phyloP scores from a whole-genome alignment of 176 grass and related monocot genomes.

The Puya raimondii region DNA sequence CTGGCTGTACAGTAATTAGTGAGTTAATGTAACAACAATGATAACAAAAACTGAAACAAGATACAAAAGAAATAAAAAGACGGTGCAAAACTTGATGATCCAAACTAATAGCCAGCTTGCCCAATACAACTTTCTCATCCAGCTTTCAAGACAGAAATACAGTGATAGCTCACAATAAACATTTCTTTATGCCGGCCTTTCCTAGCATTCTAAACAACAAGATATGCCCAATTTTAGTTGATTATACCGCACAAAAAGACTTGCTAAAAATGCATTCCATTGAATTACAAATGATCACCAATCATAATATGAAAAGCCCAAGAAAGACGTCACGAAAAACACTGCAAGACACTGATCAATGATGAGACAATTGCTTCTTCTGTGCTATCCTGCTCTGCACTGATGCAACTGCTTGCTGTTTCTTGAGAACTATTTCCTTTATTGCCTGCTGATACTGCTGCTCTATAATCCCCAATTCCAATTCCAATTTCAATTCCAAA shows the following conservation, averaged over 20 bases:
- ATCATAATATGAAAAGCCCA: neutral
- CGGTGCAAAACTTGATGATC: neutral
- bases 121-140: neutral
- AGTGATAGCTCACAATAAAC: neutral
- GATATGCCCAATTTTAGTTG: neutral
- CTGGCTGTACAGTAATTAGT: too few relatives aligned
- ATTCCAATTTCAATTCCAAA: neutral
- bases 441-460: conserved; percentile 7
- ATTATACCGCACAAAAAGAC: neutral
- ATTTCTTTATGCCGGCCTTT: neutral
- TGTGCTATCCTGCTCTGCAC: neutral
- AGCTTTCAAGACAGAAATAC: neutral
- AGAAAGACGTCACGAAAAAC: neutral
- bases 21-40: too few relatives aligned
- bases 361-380: neutral
- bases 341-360: neutral
- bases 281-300: neutral
- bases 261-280: neutral
- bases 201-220: neutral
- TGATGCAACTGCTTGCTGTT: neutral
- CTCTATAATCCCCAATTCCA: neutral
- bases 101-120: neutral
- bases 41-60: neutral
- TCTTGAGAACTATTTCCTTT: neutral
- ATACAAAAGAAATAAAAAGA: neutral